A percentile compares a stretch with the other conserved stretches of the same genome.
phyloP scores from a whole-genome alignment of 257 asterid species.

The Solanum clarkiae region DNA sequence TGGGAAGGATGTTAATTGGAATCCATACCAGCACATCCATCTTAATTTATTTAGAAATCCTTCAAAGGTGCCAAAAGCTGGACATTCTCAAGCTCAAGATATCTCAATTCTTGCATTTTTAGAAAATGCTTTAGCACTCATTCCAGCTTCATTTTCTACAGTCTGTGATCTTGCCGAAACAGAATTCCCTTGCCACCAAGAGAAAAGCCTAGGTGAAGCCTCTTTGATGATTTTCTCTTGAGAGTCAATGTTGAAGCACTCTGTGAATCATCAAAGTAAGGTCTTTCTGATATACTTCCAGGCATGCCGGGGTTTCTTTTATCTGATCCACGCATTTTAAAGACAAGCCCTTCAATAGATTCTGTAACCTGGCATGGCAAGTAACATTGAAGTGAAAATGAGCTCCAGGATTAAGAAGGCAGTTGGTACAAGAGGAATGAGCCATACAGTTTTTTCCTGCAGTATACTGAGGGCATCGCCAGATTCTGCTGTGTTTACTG shows the following conservation, averaged over 20 bases:
- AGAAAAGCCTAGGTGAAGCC: not conserved
- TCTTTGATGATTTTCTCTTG: not conserved
- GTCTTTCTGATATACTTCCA: not conserved
- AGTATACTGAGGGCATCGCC: not conserved
- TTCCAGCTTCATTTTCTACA: not conserved
- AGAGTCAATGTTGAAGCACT: not conserved
- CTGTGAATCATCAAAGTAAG: not conserved
- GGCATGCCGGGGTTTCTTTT: not conserved
- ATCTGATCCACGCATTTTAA: not conserved
- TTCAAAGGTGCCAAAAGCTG: not conserved
- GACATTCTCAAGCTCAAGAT: not conserved
- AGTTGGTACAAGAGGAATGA: not conserved
- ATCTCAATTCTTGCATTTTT: not conserved
- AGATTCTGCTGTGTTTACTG: conserved; percentile 5
- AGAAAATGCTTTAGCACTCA: not conserved
- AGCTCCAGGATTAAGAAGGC: not conserved
- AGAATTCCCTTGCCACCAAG: not conserved
- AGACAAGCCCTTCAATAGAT: not conserved
- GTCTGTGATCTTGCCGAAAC: not conserved
- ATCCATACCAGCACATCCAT: conserved; percentile 1
- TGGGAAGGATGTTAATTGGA: not conserved
- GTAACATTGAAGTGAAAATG: not conserved
- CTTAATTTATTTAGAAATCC: not conserved
- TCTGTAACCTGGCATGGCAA: conserved; percentile 2
- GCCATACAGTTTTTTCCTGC: not conserved